Percentiles rank a stretch among this genome's conserved stretches.
These are phyloP conservation scores for Penicillium atrosanguineum DNA, from an alignment of 495 filamentous ascomycete species.

Conservation along the genomic window DNA sequence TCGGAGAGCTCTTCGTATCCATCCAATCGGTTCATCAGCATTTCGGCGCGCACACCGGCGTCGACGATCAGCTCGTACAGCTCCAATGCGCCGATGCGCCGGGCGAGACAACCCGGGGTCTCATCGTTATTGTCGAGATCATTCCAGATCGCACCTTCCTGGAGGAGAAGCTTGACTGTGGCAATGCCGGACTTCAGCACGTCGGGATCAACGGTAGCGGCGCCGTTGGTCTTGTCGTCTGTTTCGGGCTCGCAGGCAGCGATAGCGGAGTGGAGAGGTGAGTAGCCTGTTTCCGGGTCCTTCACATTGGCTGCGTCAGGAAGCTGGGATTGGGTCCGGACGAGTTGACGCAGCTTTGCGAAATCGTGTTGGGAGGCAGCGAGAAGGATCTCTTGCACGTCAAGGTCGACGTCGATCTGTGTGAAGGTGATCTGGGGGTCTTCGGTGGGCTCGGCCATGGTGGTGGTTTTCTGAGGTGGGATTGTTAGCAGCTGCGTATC, in stretches of 20 bases:
- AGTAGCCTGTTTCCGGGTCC: conserved; percentile 80
- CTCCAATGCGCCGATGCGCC: conserved; percentile 63
- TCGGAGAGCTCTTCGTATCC: conserved; percentile 74
- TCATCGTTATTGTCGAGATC: conserved; percentile 81
- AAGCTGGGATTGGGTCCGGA: conserved; percentile 54
- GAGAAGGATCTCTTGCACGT: conserved; percentile 63
- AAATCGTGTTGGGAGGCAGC: conserved; percentile 82
- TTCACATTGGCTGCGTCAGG: conserved; percentile 67
- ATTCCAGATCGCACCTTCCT: conserved; percentile 96
- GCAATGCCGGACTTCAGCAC: conserved; percentile 55
- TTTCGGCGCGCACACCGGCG: conserved; percentile 86
- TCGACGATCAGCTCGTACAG: conserved; percentile 86
- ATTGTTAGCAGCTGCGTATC: background rate
- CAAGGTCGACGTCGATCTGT: conserved; percentile 42
- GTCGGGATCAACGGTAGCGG: conserved; percentile 27
- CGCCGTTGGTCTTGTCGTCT: conserved; percentile 29
- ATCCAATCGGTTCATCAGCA: conserved; percentile 73
- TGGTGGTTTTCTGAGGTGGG: conserved; percentile 4
- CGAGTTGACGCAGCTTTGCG: conserved; percentile 65
- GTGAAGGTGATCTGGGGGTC: conserved; percentile 22
- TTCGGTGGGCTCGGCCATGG: conserved; percentile 28
- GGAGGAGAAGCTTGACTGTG: conserved; percentile 72
- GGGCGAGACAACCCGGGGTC: conserved; percentile 88
- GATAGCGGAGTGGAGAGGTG: conserved; percentile 88
- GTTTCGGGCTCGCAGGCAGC: conserved; percentile 68